These are phyloP conservation scores for Linnemannia schmuckeri DNA, from an alignment of 192 early-diverging fungal species.

Conservation along the genomic window DNA sequence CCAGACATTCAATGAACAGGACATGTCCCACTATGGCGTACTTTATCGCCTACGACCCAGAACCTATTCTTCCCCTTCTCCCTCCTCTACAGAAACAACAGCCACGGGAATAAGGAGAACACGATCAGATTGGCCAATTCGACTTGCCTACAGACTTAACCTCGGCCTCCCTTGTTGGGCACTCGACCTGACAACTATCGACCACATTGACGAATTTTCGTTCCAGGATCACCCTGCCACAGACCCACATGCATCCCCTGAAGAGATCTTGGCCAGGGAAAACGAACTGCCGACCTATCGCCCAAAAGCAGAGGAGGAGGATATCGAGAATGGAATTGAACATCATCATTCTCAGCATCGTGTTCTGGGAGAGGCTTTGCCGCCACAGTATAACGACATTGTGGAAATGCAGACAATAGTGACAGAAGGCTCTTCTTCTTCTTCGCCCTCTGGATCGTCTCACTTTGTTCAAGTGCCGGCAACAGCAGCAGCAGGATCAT, in stretches of 20 bases:
- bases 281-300: slow-evolving; percentile 44
- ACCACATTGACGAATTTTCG: slow-evolving; percentile 47
- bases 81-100: not conserved
- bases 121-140: not conserved
- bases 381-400: slow-evolving; percentile 38
- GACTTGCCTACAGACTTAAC: slow-evolving; percentile 29
- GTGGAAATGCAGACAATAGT: slow-evolving; percentile 3
- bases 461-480: not conserved
- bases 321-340: not conserved
- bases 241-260: slow-evolving; percentile 37
- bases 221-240: slow-evolving; percentile 40
- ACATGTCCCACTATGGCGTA: slow-evolving; percentile 41
- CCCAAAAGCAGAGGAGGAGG: slow-evolving; percentile 23
- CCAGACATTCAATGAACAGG: slow-evolving; percentile 42
- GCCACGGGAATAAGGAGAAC: not conserved
- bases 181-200: slow-evolving; percentile 39
- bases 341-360: slow-evolving; percentile 2
- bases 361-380: slow-evolving; percentile 24
- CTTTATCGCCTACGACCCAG: slow-evolving; percentile 38
- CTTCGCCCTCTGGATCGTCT: slow-evolving; percentile 10
- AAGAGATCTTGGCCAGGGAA: slow-evolving; percentile 41
- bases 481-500: not conserved
- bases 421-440: not conserved
- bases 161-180: slow-evolving; percentile 31
- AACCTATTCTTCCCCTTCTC: not conserved